phyloP scores from a whole-genome alignment of 83 land plant species.

The Thuja plicata region DNA sequence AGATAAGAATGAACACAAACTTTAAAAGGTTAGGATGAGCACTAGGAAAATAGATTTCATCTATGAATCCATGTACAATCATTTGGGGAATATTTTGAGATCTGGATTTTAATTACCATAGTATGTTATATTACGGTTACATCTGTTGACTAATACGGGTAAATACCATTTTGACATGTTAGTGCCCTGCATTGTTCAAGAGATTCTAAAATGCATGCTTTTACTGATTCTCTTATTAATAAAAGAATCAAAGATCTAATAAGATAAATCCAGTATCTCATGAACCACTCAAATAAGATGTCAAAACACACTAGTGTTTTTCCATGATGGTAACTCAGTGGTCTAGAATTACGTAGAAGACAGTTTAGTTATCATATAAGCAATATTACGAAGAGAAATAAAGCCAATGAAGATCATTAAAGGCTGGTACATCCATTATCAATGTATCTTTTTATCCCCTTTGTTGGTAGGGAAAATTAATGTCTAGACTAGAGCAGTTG shows the following conservation, averaged over 20 bases:
- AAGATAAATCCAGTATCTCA: neutral
- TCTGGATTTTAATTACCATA: neutral
- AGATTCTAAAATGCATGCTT: neutral
- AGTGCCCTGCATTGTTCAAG: neutral
- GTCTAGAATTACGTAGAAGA: neutral
- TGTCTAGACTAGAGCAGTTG: neutral
- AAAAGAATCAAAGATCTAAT: too few species aligned
- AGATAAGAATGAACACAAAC: too few species aligned
- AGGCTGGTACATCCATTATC: neutral
- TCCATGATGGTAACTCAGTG: neutral
- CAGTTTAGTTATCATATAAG: neutral
- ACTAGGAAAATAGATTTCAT: neutral
- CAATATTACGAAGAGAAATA: neutral
- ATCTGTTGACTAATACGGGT: neutral
- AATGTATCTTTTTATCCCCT: neutral
- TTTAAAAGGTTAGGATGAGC: neutral
- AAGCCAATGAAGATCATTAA: too few species aligned
- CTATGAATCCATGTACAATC: neutral
- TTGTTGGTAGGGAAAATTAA: neutral
- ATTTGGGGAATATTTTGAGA: neutral
- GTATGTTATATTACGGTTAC: neutral
- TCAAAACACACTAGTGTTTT: neutral
- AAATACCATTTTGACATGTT: neutral
- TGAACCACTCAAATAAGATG: neutral
- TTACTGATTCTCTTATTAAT: neutral